Conservation (phyloP, 495 filamentous ascomycete genomes). For the Penicillium taxi region DNA sequence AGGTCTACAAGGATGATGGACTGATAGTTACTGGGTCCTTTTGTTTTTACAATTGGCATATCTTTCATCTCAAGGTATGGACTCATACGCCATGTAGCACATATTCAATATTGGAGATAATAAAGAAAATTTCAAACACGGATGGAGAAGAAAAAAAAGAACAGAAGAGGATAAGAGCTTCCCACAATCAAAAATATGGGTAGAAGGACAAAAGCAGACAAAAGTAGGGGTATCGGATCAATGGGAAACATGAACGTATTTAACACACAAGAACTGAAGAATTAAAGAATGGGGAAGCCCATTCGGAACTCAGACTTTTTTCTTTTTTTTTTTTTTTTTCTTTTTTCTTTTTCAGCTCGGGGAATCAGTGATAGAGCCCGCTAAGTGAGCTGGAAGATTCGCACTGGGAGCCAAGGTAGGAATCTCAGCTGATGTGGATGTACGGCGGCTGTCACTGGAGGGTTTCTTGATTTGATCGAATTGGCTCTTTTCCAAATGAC, state of each 20-base stretch:
- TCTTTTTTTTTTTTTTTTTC: too few relatives aligned
- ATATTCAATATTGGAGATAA: background rate
- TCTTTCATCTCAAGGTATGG: too few relatives aligned
- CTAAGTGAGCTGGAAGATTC: background rate
- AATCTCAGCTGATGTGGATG: constrained; percentile 27
- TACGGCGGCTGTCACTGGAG: constrained; percentile 29
- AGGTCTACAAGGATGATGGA: constrained; percentile 8
- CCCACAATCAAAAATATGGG: constrained; percentile 1
- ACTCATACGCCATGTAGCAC: too few relatives aligned
- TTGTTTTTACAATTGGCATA: too few relatives aligned
- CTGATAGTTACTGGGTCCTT: too few relatives aligned
- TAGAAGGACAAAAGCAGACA: constrained; percentile 12
- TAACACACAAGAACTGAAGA: constrained; percentile 7
- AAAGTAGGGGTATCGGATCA: constrained; percentile 26
- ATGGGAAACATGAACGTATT: constrained; percentile 10
- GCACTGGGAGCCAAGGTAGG: constrained; percentile 13
- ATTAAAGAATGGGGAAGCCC: constrained; percentile 8
- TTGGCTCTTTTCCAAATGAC: constrained; percentile 51
- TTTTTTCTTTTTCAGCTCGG: constrained; percentile 6
- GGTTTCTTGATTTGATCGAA: constrained; percentile 48
- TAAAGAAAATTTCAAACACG: background rate
- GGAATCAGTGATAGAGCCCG: constrained; percentile 3
- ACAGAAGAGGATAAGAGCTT: too few relatives aligned
- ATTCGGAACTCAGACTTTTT: too few relatives aligned
- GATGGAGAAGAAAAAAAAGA: too few relatives aligned